Percentiles rank a stretch among this genome's conserved stretches.
phyloP scores from a whole-genome alignment of 2,329 filamentous ascomycete genomes.

The Arachnopeziza araneosa region DNA sequence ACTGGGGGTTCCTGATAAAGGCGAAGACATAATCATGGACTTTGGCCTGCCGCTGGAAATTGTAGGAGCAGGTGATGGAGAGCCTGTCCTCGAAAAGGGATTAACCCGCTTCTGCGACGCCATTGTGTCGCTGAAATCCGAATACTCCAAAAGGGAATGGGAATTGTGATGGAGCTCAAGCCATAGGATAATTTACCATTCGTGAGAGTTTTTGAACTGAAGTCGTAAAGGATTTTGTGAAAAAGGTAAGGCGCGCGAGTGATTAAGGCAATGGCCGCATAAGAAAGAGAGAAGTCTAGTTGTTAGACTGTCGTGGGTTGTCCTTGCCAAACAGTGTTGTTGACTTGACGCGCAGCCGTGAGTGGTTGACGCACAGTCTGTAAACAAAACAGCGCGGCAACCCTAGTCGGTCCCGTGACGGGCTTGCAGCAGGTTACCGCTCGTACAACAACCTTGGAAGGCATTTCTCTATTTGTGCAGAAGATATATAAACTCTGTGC shows the following conservation, averaged over 20 bases:
- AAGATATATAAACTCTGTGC: too few species aligned
- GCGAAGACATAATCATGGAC: constrained; percentile 58
- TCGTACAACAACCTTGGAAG: too few species aligned
- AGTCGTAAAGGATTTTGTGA: neutral
- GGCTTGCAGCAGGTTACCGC: too few species aligned
- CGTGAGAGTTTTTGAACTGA: neutral
- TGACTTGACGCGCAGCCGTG: neutral
- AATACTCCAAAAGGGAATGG: constrained; percentile 8
- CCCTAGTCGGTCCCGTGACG: neutral
- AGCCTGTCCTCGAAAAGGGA: constrained; percentile 67
- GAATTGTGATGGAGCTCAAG: constrained; percentile 5
- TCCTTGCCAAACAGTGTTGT: neutral
- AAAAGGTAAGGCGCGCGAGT: neutral
- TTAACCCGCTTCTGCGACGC: constrained; percentile 70
- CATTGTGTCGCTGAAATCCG: constrained; percentile 32
- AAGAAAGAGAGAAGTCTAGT: neutral
- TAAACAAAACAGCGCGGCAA: neutral
- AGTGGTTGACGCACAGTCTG: neutral
- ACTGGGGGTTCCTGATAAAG: constrained; percentile 25
- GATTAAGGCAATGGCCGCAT: neutral
- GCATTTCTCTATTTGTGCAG: too few species aligned
- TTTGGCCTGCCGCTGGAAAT: constrained; percentile 57
- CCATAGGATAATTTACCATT: constrained; percentile 1
- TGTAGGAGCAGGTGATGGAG: constrained; percentile 57
- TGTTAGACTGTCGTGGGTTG: neutral